Percentiles rank a stretch among this genome's conserved stretches.
Evolutionary conservation across 371 early-diverging fungal species (phyloP).

Genomic region (Mortierella sp.): DNA sequence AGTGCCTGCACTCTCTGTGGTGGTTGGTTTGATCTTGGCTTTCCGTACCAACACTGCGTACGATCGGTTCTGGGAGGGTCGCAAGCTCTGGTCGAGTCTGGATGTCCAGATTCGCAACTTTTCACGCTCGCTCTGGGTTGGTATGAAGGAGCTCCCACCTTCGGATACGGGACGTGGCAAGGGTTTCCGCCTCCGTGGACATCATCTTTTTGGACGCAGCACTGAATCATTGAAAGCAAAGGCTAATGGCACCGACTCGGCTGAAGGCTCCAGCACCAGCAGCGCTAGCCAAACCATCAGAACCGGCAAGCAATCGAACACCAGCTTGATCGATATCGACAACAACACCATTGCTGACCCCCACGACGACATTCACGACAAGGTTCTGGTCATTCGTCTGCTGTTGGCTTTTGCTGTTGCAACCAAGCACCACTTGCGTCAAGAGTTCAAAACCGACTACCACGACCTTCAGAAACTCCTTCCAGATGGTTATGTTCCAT

Average conservation of each 20-base stretch:
- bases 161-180: too few species aligned
- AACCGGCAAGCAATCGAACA: slow-evolving; percentile 2
- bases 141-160: slow-evolving; percentile 58
- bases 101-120: slow-evolving; percentile 69
- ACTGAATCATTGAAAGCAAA: background rate
- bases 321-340: slow-evolving; percentile 13
- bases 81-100: slow-evolving; percentile 68
- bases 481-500: slow-evolving; percentile 55
- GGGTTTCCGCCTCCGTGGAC: slow-evolving; percentile 9
- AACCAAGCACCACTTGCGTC: slow-evolving; percentile 78
- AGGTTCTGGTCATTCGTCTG: slow-evolving; percentile 74
- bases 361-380: slow-evolving; percentile 62
- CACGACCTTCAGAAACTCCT: slow-evolving; percentile 64
- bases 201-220: slow-evolving; percentile 39
- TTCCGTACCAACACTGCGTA: slow-evolving; percentile 81
- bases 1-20: slow-evolving; percentile 69
- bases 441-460: slow-evolving; percentile 70
- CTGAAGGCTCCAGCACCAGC: background rate
- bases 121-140: slow-evolving; percentile 72
- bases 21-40: slow-evolving; percentile 71
- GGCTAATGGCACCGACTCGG: slow-evolving; percentile 9
- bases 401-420: slow-evolving; percentile 74
- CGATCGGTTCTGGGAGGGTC: slow-evolving; percentile 77
- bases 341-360: background rate
- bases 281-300: background rate